Percentiles rank a stretch among this genome's conserved stretches.
Evolutionary conservation across 2,329 filamentous ascomycete genomes (phyloP).

Genomic region (Penicillium glabrum): DNA sequence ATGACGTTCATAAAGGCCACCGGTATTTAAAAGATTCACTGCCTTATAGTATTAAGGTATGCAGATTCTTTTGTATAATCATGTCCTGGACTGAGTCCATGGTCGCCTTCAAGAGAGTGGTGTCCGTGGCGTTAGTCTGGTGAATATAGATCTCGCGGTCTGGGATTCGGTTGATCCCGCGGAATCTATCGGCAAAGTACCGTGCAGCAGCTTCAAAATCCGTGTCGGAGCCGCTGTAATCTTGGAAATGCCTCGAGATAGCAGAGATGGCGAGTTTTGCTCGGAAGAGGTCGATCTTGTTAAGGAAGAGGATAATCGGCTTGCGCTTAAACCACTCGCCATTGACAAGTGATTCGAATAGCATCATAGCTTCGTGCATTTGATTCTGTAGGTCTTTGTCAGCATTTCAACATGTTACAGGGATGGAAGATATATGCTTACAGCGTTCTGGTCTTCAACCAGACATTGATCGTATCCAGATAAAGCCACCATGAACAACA

Average conservation of each 20-base stretch:
- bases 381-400: conserved; percentile 61
- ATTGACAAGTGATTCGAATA: conserved; percentile 83
- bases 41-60: conserved; percentile 68
- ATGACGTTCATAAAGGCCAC: conserved; percentile 20
- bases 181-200: conserved; percentile 81
- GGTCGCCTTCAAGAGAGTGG: conserved; percentile 79
- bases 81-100: conserved; percentile 86
- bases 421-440: conserved; percentile 52
- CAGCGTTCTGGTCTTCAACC: conserved; percentile 93
- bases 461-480: conserved; percentile 96
- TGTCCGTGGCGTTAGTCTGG: conserved; percentile 61
- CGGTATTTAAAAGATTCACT: conserved; percentile 7
- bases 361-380: conserved; percentile 87
- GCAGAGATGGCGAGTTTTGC: conserved; percentile 71
- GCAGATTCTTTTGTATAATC: conserved; percentile 81
- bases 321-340: conserved; percentile 84
- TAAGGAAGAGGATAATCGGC: conserved; percentile 79
- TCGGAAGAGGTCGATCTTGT: conserved; percentile 85
- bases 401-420: neutral
- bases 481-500: conserved; percentile 91
- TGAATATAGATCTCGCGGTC: conserved; percentile 60
- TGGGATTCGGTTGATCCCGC: conserved; percentile 67
- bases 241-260: conserved; percentile 73
- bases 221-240: conserved; percentile 70
- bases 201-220: conserved; percentile 74